Evolutionary conservation across 169 alveolate genomes (phyloP).

Genomic region (Eimeria sp.): DNA sequence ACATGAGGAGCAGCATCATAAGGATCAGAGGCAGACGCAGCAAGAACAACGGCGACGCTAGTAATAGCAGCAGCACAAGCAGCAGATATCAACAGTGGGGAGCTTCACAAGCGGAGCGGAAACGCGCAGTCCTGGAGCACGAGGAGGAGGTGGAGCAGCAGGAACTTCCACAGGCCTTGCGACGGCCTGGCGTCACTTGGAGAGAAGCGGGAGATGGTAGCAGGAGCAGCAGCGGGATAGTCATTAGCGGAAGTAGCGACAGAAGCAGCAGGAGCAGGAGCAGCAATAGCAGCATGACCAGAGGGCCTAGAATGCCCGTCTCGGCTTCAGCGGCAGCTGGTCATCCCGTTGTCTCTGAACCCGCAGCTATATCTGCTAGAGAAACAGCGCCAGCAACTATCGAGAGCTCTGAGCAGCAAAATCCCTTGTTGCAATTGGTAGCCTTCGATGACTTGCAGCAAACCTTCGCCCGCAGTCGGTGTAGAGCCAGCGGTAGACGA

Average conservation of each 20-base stretch:
- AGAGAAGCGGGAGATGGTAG: not conserved
- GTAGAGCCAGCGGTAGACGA: slow-evolving; percentile 31
- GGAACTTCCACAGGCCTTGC: not conserved
- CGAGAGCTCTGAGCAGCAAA: not conserved
- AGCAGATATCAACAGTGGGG: not conserved
- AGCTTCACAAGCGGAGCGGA: not conserved
- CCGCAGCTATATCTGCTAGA: not conserved
- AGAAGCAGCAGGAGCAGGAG: slow-evolving; percentile 4
- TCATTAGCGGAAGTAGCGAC: not conserved
- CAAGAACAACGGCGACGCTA: not conserved
- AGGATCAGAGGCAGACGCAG: not conserved
- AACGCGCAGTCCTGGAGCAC: not conserved
- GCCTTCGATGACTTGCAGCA: slow-evolving; percentile 65
- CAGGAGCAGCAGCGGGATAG: not conserved
- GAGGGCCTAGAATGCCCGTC: not conserved
- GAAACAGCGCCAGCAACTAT: not conserved
- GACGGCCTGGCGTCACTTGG: not conserved
- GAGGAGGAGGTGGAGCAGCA: slow-evolving; percentile 16
- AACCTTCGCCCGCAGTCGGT: slow-evolving; percentile 52
- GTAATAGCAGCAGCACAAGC: slow-evolving; percentile 2
- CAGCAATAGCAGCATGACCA: not conserved
- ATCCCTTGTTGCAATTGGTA: slow-evolving; percentile 30
- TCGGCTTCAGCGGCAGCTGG: not conserved
- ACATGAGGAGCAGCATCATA: not conserved
- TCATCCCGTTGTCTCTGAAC: not conserved